Conservation (phyloP, 139 green algal genomes). For the Bryopsis sp. region DNA sequence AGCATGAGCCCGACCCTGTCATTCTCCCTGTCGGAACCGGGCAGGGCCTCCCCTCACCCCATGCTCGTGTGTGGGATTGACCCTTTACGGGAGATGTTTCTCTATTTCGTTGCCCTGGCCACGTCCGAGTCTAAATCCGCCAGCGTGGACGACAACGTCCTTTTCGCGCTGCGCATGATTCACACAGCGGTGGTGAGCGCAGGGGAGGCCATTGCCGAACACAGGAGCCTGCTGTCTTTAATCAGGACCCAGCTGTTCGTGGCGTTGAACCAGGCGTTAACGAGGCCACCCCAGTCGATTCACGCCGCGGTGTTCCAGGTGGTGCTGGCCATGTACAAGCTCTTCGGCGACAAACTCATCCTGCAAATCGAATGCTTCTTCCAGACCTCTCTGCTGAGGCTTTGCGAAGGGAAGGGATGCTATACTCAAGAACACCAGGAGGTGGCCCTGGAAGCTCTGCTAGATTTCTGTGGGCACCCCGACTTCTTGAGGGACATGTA, state of each 20-base stretch:
- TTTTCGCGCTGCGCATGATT: constrained; percentile 15
- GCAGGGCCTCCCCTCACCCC: neutral
- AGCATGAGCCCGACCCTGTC: neutral
- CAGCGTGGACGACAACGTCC: neutral
- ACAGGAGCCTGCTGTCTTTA: neutral
- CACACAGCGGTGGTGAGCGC: constrained; percentile 9
- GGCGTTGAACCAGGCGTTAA: neutral
- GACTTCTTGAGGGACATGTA: constrained; percentile 79
- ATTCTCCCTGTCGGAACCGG: neutral
- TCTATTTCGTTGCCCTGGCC: neutral
- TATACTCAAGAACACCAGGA: constrained; percentile 53
- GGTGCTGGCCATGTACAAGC: constrained; percentile 60
- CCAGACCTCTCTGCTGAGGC: constrained; percentile 57
- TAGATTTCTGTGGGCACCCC: constrained; percentile 82
- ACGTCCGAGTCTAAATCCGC: neutral
- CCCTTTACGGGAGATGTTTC: constrained; percentile 14
- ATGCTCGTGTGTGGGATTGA: constrained; percentile 4
- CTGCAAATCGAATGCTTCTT: constrained; percentile 82
- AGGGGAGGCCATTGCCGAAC: constrained; percentile 6
- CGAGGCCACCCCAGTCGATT: neutral
- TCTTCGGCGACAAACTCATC: constrained; percentile 50
- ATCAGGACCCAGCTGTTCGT: constrained; percentile 10
- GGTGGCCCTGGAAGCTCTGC: constrained; percentile 80
- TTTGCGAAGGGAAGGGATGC: constrained; percentile 39
- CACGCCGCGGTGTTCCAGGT: constrained; percentile 27